Evolutionary conservation across 2,329 filamentous ascomycete genomes (phyloP), one percentile per base, ranked within the genome.

Genomic region (Septoria petroselini): DNA sequence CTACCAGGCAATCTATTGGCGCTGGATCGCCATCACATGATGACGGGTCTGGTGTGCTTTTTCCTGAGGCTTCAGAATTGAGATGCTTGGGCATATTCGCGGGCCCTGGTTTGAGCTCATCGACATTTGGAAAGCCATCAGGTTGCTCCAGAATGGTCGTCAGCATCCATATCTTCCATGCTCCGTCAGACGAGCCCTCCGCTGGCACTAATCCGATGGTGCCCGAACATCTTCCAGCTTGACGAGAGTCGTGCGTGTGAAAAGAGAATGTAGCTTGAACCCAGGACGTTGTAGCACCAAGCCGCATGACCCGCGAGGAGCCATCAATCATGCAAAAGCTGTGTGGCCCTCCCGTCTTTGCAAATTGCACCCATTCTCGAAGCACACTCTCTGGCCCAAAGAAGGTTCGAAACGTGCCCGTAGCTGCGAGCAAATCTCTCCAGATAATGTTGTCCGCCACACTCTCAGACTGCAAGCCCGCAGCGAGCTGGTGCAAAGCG

Each of bases 361-460:
- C 54, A 15, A 67, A 41, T 17, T 67, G 55, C n/a, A 68, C 65
- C 55, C 54, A 75, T 58, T 54, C 63, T 67, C 60, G 46, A 35
- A 60, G 29, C 33, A 78, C 74, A 34, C 68, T 69, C 42, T 72
- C 57, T 37, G 64, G 61, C 12, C 73, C 71, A 55, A 75, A 73
- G 17, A 77, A 58, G 0, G 80, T 82, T 29, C 71, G 76, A 25
- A 81, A 70, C 30, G 79, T 73, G 74, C 79, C 82, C 0, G 76
- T 74, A 12, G 82, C 58, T 4, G 70, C 74, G 2, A 83, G 71
- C 48, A 80, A 76, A 58, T 83, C 80, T 23, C 79, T 71, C 78
- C 78, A 83, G n/a, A 63, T 52, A 2, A 54, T 52, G 43, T 57
- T 57, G 14, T 49, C 40, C n/a, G 44, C 31, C 23, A 58, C 25